Base-by-base conservation (phyloP, 108 stramenopile species). In the Parietichytrium sp. region DNA sequence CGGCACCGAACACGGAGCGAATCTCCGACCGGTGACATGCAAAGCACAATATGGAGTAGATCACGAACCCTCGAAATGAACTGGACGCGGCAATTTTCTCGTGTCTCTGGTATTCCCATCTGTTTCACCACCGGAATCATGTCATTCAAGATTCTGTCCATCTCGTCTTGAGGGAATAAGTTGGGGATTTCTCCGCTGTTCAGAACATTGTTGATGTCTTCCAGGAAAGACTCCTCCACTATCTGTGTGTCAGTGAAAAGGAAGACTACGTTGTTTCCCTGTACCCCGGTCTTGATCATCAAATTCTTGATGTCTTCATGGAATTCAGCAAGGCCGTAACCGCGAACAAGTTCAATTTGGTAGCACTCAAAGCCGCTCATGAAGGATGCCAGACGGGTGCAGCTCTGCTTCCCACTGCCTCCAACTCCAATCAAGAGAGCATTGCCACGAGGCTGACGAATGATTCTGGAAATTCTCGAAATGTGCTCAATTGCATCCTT, bases 361-460 rank as follows among this genome's bases (percentile, higher is more conserved):
- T 84, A 45, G 79, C 88, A 89, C 27, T 81, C 79, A 48, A 87
- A 87, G 18, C 87, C 88, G 10, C 88, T 83, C 33, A 89, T 79
- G 50, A 85, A 88, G 12, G 88, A 49, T 0, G 88, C 88, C 27
- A 91, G 87, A 30, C 89, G 49, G n/a, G 89, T 90, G 25, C 88
- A 81, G 49, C 82, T 84, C 84, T 91, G 90, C 81, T 91, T 91
- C 15, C 90, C 90, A 47, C 80, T 82, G 25, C 90, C 90, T 8
- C 90, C 90, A 27, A 91, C 90, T 20, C 90, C 90, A 13, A 91
- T 84, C n/a, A 91, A 83, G 87, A 91, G 88, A 29, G 90, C 90
- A 78, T 91, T 91, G 38, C 90, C 90, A 3, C 90, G 79, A 4
- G 90, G 90, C 78, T 91, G 90, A 13, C 89, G 48, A n/a, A 91